Percentiles rank a stretch among this genome's conserved stretches.
phyloP scores from a whole-genome alignment of 805 yeast genomes.

The Komagataella kurtzmanii region DNA sequence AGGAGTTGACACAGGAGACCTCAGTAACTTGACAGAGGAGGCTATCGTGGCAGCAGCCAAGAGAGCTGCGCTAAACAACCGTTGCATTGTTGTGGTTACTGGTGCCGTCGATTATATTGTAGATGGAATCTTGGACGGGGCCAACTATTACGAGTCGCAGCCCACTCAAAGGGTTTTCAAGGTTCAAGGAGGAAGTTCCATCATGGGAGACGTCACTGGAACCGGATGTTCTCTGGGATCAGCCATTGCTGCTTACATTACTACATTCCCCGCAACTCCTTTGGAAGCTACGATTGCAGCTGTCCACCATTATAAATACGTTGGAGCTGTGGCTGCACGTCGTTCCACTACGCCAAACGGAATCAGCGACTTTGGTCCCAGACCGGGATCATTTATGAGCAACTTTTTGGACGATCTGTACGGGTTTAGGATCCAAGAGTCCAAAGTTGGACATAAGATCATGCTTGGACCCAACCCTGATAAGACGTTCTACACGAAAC shows the following conservation, averaged over 20 bases:
- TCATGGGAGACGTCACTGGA: constrained; percentile 65
- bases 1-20: constrained; percentile 50
- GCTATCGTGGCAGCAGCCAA: constrained; percentile 26
- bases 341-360: constrained; percentile 7
- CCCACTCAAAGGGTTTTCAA: constrained; percentile 16
- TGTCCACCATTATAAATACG: constrained; percentile 41
- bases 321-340: constrained; percentile 41
- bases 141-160: constrained; percentile 4
- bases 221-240: constrained; percentile 79
- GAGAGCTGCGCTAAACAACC: constrained; percentile 33
- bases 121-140: constrained; percentile 23
- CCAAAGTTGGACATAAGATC: background rate
- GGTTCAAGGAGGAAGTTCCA: constrained; percentile 42
- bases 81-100: constrained; percentile 57
- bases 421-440: background rate
- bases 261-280: constrained; percentile 25
- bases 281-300: constrained; percentile 41
- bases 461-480: background rate
- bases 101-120: constrained; percentile 44
- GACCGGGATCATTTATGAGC: constrained; percentile 39
- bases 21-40: constrained; percentile 9
- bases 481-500: background rate
- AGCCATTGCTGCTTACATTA: constrained; percentile 44
- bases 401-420: constrained; percentile 29
- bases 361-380: background rate